phyloP scores from a whole-genome alignment of 805 yeast species.

The Candida wancherniae region DNA sequence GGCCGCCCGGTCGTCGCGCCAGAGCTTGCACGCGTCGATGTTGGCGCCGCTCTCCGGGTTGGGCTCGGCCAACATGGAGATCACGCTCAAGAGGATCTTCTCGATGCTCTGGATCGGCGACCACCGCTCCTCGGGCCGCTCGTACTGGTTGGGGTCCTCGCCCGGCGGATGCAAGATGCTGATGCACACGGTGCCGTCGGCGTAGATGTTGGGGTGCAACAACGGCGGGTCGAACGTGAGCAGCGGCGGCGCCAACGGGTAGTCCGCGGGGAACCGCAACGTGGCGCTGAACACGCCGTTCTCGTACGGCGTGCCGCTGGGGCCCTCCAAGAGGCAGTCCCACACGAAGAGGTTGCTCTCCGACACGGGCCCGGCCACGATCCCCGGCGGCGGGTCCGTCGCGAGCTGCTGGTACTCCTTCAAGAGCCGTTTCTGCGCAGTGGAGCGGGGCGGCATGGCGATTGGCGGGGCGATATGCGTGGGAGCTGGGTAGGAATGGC shows the following conservation, averaged over 20 bases:
- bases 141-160: slow-evolving; percentile 94
- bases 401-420: slow-evolving; percentile 86
- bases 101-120: slow-evolving; percentile 98
- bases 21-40: slow-evolving; percentile 71
- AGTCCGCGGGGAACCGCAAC: slow-evolving; percentile 68
- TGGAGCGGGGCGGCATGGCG: slow-evolving; percentile 22
- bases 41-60: slow-evolving; percentile 96
- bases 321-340: slow-evolving; percentile 85
- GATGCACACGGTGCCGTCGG: slow-evolving; percentile 94
- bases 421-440: slow-evolving; percentile 82
- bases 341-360: slow-evolving; percentile 72
- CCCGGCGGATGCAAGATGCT: slow-evolving; percentile 95
- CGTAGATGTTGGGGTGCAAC: slow-evolving; percentile 89
- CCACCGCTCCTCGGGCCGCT: slow-evolving; percentile 95
- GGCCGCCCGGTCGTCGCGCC: slow-evolving; percentile 78
- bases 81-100: slow-evolving; percentile 85
- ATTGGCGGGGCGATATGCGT: neutral
- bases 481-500: too few relatives aligned
- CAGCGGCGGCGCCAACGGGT: slow-evolving; percentile 79
- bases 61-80: slow-evolving; percentile 96
- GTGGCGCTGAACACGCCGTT: slow-evolving; percentile 83
- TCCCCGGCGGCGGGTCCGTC: slow-evolving; percentile 90
- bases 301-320: slow-evolving; percentile 78
- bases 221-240: slow-evolving; percentile 75
- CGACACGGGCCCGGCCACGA: slow-evolving; percentile 83